Evolutionary conservation across 441 rosid genomes (phyloP).

Genomic region (Adansonia rubrostipa): DNA sequence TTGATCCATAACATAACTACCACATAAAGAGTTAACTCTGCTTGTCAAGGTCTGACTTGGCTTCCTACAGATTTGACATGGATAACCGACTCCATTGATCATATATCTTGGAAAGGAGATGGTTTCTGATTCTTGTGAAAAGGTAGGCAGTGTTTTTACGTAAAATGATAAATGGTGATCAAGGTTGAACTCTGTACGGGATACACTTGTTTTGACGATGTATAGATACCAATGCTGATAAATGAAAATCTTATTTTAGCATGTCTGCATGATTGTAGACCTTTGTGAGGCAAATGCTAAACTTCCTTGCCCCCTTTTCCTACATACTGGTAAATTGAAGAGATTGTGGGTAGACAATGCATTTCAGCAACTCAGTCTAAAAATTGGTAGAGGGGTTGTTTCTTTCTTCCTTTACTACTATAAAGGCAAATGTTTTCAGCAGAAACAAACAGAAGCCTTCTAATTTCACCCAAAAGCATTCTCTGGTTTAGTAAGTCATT

Average conservation of each 20-base stretch:
- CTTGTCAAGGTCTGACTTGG: background rate
- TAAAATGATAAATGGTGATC: conserved; percentile 6
- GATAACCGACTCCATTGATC: background rate
- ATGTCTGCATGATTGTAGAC: background rate
- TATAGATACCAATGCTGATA: background rate
- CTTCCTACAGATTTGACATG: background rate
- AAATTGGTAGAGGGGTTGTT: background rate
- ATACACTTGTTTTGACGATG: conserved; percentile 9
- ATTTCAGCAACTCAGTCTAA: background rate
- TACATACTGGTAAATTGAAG: background rate
- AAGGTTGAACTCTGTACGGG: conserved; percentile 12
- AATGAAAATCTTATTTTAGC: background rate
- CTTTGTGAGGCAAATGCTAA: background rate
- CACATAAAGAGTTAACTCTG: background rate
- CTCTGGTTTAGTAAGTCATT: background rate
- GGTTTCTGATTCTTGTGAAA: conserved; percentile 11
- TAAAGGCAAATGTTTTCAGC: background rate
- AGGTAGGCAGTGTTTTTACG: background rate
- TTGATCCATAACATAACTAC: conserved; percentile 30
- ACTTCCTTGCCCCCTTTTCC: background rate
- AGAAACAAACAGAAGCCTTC: background rate
- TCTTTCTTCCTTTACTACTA: background rate
- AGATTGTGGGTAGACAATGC: background rate
- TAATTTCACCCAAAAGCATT: background rate
- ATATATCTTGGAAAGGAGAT: background rate